Evolutionary conservation across 768 basidiomycete genomes (phyloP), one percentile per base, ranked within the genome.

Genomic region (Trametopsis cervina): DNA sequence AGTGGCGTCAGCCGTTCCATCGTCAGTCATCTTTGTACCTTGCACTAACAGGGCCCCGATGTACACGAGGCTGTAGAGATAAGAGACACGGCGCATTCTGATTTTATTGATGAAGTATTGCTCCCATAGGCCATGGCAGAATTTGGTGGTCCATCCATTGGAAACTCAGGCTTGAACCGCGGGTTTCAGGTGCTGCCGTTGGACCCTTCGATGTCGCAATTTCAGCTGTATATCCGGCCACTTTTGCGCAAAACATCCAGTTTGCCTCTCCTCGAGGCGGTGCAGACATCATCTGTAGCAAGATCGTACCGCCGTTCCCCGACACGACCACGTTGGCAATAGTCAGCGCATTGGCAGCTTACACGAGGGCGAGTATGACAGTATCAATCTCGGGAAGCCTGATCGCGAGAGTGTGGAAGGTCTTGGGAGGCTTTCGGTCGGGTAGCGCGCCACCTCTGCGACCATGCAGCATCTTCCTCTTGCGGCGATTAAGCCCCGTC

Each of bases 241-340:
- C 78, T 76, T 67, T 80, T 78, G 71, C 78, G 82, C 45, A 76
- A 65, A 21, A 61, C 63, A n/a, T 65, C 66, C 23, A 71, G 66
- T 77, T 81, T 15, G 69, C 70, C 46, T 71, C 37, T 87, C 86
- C 2, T 67, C 64, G 40, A 87, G 85, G 26, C 67, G 69, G 55
- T 71, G 76, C 42, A 77, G 53, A 11, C 73, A 77, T 66, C 38
- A 50, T 58, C 40, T 67, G 54, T 2, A 72, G 68, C 52, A 72
- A 54, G 44, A 81, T 72, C 22, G 75, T 62, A 24, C 78, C 81
- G 45, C 88, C 89, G 55, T 93, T 93, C 67, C 94, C 92, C 1
- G 86, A 87, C 1, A 92, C 92, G 1, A 93, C 89, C 77, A 95
- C 89, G 57, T 85, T 89, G 25, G 89, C 89, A 54, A 92, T 92